Base-by-base conservation (phyloP, 345 rosid species). In the Geranium rotundifolium region DNA sequence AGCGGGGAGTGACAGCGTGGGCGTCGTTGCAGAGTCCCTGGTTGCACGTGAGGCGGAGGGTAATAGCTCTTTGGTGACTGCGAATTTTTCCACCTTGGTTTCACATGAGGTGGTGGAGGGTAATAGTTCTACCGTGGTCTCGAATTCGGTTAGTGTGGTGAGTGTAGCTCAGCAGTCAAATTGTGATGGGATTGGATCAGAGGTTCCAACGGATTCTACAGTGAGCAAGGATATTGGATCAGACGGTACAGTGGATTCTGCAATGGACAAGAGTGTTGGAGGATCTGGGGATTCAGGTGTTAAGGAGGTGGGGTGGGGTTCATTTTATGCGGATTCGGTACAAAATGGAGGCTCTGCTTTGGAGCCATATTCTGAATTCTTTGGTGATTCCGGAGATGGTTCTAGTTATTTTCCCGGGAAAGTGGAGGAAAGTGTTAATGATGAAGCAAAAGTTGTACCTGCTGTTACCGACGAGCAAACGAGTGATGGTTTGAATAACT, bases 251-350 rank as follows among this genome's bases (percentile, higher is more conserved):
- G 27, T 65, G 12, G 83, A 76, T 34, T 29, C 68, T 5, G 50
- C 23, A 29, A 61, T 60, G 49, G 63, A 71, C 67, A 68, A 76
- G 56, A 63, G 65, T 41, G 54, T 39, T 67, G 95, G 74, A 69
- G 95, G 74, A 69, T 67, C 86, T 17, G 52, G 37, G 41, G 69
- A 70, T 34, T 34, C 41, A 49, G 84, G 80, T 68, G 81, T 82
- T 74, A 88, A 82, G 82, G 87, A 86, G 80, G 77, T 90, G 46
- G 97, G 87, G 5, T 95, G 99, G 99, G 82, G 79, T 68, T 86
- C 96, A 0, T 85, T 95, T 74, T 73, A 73, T 74, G 84, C 85
- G 2, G 96, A 86, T 74, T 72, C 81, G 10, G 41, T 34, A 0
- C 80, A 69, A 8, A 79, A 74, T 61, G 86, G 79, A 31, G 72